Percentiles rank a stretch among this genome's conserved stretches.
These are phyloP conservation scores for Cladosporium oxysporum DNA, from an alignment of 2,329 filamentous ascomycete genomes.

Conservation along the genomic window DNA sequence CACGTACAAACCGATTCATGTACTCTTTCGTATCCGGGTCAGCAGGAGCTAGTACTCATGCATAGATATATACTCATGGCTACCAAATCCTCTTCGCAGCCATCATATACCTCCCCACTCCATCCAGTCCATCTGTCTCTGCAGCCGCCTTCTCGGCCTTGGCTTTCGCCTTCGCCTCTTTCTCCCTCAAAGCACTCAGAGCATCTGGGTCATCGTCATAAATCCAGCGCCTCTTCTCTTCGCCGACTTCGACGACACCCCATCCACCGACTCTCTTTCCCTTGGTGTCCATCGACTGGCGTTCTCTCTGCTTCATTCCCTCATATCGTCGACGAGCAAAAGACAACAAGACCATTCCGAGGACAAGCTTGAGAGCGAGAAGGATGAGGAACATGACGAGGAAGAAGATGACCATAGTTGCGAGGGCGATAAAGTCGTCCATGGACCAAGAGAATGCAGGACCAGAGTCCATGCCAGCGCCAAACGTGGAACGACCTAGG, in stretches of 20 bases:
- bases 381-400: constrained; percentile 82
- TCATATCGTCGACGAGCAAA: constrained; percentile 79
- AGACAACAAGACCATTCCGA: constrained; percentile 83
- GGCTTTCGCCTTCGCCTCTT: constrained; percentile 62
- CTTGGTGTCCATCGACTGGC: constrained; percentile 59
- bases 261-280: constrained; percentile 78
- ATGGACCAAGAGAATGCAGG: constrained; percentile 56
- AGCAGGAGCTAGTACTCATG: background rate
- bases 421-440: constrained; percentile 71
- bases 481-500: constrained; percentile 72
- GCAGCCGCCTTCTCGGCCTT: constrained; percentile 46
- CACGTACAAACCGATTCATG: no score
- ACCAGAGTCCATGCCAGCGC: constrained; percentile 40
- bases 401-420: constrained; percentile 85
- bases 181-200: constrained; percentile 59
- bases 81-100: constrained; percentile 96
- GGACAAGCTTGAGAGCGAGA: constrained; percentile 70
- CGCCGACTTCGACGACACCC: constrained; percentile 83
- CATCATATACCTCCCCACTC: constrained; percentile 85
- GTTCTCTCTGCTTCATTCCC: constrained; percentile 70
- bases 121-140: constrained; percentile 60
- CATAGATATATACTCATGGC: background rate
- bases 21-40: no score
- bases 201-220: constrained; percentile 82
- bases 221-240: constrained; percentile 82